A percentile compares a stretch with the other conserved stretches of the same genome.
These are phyloP conservation scores for Aspergillus neotritici DNA, from an alignment of 2,329 filamentous ascomycete genomes.

Conservation along the genomic window DNA sequence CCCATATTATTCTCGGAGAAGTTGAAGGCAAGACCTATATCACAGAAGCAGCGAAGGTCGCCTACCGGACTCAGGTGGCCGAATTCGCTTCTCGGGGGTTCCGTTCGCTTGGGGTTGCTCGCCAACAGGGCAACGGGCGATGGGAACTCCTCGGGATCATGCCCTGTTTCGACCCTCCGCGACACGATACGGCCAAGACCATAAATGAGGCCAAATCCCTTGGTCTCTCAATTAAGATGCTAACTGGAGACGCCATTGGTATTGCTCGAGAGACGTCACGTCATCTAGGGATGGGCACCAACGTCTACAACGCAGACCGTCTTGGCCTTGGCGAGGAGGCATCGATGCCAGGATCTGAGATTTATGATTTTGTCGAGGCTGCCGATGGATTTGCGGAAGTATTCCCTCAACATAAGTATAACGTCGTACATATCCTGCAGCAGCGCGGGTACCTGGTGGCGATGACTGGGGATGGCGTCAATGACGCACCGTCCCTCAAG, in stretches of 20 bases:
- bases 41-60: constrained; percentile 67
- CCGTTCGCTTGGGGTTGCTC: constrained; percentile 87
- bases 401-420: constrained; percentile 93
- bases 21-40: constrained; percentile 81
- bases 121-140: constrained; percentile 71
- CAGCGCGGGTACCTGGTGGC: constrained; percentile 89
- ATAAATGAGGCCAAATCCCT: constrained; percentile 84
- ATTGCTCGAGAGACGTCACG: constrained; percentile 89
- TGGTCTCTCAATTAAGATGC: constrained; percentile 90
- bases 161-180: constrained; percentile 87
- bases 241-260: constrained; percentile 89
- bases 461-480: constrained; percentile 95
- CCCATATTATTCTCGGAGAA: constrained; percentile 78
- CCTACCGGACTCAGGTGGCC: constrained; percentile 87
- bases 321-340: constrained; percentile 84
- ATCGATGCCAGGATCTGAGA: constrained; percentile 88
- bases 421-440: constrained; percentile 87
- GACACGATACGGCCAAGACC: constrained; percentile 83
- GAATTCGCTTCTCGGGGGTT: constrained; percentile 91
- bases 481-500: constrained; percentile 86
- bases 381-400: constrained; percentile 93
- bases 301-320: constrained; percentile 89
- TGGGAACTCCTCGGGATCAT: constrained; percentile 96
- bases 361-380: constrained; percentile 93
- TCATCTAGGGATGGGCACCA: constrained; percentile 85